Conservation (phyloP, 305 asterid species). For the Petunia hybrid region DNA sequence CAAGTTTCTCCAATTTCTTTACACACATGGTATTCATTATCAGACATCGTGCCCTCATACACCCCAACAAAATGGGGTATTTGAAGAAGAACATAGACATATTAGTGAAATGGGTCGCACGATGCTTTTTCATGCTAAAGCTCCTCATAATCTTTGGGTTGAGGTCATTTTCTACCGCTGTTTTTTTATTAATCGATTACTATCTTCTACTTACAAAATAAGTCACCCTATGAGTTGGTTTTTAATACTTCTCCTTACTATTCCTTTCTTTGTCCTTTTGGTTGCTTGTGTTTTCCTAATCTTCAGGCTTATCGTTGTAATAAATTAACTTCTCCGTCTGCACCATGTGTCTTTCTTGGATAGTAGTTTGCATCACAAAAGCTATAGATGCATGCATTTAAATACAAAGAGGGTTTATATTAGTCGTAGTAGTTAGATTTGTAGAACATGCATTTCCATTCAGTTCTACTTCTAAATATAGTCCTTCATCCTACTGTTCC, state of each 20-base stretch:
- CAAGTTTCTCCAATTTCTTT: no score
- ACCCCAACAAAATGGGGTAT: background rate
- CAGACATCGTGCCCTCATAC: background rate
- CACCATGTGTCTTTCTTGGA: conserved; percentile 1
- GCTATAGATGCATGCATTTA: background rate
- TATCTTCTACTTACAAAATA: background rate
- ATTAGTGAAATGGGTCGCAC: background rate
- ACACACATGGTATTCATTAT: background rate
- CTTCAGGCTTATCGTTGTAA: background rate
- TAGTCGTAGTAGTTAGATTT: background rate
- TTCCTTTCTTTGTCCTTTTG: background rate
- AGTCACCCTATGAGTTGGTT: conserved; percentile 3
- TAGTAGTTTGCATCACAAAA: conserved; percentile 11
- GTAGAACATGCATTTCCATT: background rate
- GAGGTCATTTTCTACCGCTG: background rate
- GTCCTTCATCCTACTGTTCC: background rate
- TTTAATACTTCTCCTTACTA: conserved; percentile 8
- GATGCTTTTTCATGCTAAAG: background rate
- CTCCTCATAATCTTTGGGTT: conserved; percentile 29
- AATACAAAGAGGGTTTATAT: background rate
- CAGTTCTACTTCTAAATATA: background rate
- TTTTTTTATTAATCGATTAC: conserved; percentile 25
- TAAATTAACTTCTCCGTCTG: background rate
- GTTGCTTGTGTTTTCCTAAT: conserved; percentile 13
- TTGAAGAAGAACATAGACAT: background rate